Percentiles rank a stretch among this genome's conserved stretches.
These are phyloP conservation scores for Trichomonas vaginalis DNA, from an alignment of 208 protist species.

Conservation along the genomic window DNA sequence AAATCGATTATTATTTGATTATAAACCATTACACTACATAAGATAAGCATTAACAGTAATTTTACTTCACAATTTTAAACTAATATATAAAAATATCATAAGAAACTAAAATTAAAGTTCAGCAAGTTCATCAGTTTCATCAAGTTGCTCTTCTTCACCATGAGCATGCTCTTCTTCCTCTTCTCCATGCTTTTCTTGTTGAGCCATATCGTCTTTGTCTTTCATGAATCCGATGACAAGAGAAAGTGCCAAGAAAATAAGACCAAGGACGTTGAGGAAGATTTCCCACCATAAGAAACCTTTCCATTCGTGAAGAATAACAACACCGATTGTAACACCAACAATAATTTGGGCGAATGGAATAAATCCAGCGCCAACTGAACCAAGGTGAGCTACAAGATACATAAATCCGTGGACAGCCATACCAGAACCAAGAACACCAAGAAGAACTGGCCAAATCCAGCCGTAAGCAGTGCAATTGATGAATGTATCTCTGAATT, in stretches of 20 bases:
- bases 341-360: conserved; percentile 13
- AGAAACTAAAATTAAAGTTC: background rate
- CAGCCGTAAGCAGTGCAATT: background rate
- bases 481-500: background rate
- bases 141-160: background rate
- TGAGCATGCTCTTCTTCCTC: background rate
- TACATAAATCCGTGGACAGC: conserved; percentile 17
- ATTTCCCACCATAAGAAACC: background rate
- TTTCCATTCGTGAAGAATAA: background rate
- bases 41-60: too few relatives aligned
- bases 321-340: background rate
- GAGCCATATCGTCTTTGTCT: background rate
- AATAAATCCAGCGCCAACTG: background rate
- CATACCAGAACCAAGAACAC: background rate
- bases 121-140: background rate
- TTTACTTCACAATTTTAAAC: background rate
- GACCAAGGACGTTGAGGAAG: background rate
- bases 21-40: too few relatives aligned
- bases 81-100: background rate
- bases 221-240: background rate
- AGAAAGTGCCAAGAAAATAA: background rate
- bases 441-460: background rate
- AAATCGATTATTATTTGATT: too few relatives aligned
- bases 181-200: background rate
- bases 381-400: background rate